Evolutionary conservation across 331 rosid species (phyloP), one percentile per base, ranked within the genome.

Genomic region (Rosa hybrid): DNA sequence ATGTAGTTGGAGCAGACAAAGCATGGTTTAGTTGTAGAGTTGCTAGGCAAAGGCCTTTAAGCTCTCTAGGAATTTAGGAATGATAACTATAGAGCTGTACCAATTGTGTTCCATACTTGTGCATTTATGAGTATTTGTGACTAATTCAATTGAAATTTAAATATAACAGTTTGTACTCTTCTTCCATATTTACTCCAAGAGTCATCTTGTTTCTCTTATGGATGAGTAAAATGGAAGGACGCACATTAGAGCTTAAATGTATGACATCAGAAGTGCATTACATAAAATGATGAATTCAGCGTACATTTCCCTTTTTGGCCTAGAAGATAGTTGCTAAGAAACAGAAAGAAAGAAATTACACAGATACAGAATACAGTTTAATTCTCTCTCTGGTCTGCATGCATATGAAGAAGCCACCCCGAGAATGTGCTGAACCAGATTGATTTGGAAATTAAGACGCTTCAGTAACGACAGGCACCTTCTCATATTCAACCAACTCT

Each of bases 391-490:
- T 3, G 16, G n/a, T 51, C 7, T 51, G 17, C 57, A 51, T 20
- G 64, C 64, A 7, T 20, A 0, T 3, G 5, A 57, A 21, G 27
- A 8, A 57, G 64, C 64, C 4, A 7, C 12, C 12, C 10, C 64
- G 64, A 21, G 64, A 57, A 23, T 23, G 30, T 21, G 67, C 34
- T 60, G 16, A 10, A 11, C 23, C 25, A 38, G 49, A 75, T 53
- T 14, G 8, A 13, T 53, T 49, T 63, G 18, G 25, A 25, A 46
- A 49, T 68, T 68, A 77, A 27, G 48, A 27, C 59, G 60, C 49
- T 57, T 80, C 39, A 25, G 77, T 21, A n/a, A 45, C 44, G 21
- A n/a, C n/a, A 42, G 88, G 79, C 54, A 88, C 89, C 77, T 80
- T 88, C 68, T 83, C 82, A 44, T 86, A 80, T 44, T 23, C 76